Conservation (phyloP, 2,329 filamentous ascomycete species). For the Venturia pyrina region DNA sequence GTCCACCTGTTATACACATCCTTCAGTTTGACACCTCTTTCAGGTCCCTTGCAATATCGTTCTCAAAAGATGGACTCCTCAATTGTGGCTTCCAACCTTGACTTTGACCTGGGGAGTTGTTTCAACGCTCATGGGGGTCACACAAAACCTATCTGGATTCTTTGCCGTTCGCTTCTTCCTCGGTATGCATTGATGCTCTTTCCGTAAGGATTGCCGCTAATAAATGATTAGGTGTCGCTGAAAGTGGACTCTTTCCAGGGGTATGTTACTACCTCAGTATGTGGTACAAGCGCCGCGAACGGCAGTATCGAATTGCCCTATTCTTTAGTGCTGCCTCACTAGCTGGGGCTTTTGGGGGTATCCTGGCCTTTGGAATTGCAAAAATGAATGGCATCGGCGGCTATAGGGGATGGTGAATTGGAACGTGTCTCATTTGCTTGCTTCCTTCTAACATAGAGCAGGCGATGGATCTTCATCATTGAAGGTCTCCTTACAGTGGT, state of each 20-base stretch:
- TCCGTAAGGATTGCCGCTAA: not conserved
- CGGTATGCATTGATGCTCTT: not conserved
- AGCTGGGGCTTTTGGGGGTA: slow-evolving; percentile 11
- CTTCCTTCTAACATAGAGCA: not conserved
- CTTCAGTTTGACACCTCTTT: not conserved
- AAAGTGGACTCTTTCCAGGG: slow-evolving; percentile 16
- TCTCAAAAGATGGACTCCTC: slow-evolving; percentile 50
- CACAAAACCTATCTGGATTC: slow-evolving; percentile 12
- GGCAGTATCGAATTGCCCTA: slow-evolving; percentile 9
- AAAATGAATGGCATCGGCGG: slow-evolving; percentile 21
- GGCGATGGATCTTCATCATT: slow-evolving; percentile 15
- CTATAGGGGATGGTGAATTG: slow-evolving; percentile 1
- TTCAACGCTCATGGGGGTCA: slow-evolving; percentile 10
- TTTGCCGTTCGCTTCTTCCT: slow-evolving; percentile 11
- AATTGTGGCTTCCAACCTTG: slow-evolving; percentile 49
- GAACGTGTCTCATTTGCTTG: not conserved
- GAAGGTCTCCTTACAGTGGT: slow-evolving; percentile 14
- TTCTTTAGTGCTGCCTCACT: slow-evolving; percentile 11
- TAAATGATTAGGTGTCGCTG: slow-evolving; percentile 5
- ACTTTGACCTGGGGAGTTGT: slow-evolving; percentile 23
- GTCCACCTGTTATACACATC: slow-evolving; percentile 18
- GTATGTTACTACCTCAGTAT: slow-evolving; percentile 19
- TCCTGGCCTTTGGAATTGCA: slow-evolving; percentile 10
- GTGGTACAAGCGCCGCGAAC: slow-evolving; percentile 10
- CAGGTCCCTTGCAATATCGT: slow-evolving; percentile 51